Evolutionary conservation across 441 rosid genomes (phyloP).

Genomic region (Omphalea diandra): DNA sequence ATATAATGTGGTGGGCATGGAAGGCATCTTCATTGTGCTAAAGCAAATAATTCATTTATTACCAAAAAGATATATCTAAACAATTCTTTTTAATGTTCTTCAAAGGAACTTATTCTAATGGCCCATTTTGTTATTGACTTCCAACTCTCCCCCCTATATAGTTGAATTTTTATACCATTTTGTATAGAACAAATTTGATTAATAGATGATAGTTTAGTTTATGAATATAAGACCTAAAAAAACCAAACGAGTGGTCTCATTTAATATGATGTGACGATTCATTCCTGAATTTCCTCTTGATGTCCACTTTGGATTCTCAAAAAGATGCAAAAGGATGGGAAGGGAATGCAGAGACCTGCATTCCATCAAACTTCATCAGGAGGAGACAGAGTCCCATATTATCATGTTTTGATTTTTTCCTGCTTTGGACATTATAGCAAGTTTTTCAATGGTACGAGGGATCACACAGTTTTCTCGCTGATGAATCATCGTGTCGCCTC

Average conservation of each 20-base stretch:
- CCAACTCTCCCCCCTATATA: too few relatives aligned
- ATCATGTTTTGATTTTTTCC: neutral
- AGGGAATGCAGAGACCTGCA: neutral
- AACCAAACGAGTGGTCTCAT: too few relatives aligned
- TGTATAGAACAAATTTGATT: too few relatives aligned
- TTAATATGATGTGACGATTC: neutral
- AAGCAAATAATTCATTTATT: neutral
- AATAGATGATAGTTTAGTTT: too few relatives aligned
- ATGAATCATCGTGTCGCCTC: too few relatives aligned
- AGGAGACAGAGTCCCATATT: neutral
- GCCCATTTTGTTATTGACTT: neutral
- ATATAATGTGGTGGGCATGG: neutral
- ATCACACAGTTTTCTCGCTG: too few relatives aligned
- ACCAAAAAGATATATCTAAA: too few relatives aligned
- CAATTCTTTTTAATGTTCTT: neutral
- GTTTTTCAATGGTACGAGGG: too few relatives aligned
- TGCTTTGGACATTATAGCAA: too few relatives aligned
- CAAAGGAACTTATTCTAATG: neutral
- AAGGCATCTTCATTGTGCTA: neutral
- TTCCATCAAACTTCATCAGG: neutral
- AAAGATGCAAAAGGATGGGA: neutral
- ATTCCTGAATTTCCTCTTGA: slow-evolving; percentile 1
- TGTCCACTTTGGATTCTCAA: neutral
- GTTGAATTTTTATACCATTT: too few relatives aligned
- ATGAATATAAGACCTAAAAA: too few relatives aligned